Conservation (phyloP, 202 grass and related monocot genomes). For the Schoenoplectus tabernaemontani region DNA sequence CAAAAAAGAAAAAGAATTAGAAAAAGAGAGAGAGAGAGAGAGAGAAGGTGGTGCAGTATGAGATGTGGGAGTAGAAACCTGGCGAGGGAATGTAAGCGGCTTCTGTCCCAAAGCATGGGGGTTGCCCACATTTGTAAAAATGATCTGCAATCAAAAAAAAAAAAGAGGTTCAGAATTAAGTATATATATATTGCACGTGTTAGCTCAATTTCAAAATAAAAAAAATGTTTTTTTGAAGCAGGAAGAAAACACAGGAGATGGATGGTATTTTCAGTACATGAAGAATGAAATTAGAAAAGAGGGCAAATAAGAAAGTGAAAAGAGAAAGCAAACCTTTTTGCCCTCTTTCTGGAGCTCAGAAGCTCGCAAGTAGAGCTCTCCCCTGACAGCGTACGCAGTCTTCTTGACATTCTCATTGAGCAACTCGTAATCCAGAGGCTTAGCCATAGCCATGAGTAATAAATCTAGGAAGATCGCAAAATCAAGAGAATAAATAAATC, state of each 20-base stretch:
- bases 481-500: background rate
- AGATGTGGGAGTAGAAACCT: conserved; percentile 25
- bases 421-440: conserved; percentile 74
- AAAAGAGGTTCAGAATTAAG: too few relatives aligned
- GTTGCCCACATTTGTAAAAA: conserved; percentile 99
- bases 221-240: background rate
- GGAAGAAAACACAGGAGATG: background rate
- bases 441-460: conserved; percentile 37
- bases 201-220: background rate
- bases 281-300: background rate
- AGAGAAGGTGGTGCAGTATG: background rate
- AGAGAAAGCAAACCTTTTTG: conserved; percentile 38
- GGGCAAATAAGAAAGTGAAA: background rate
- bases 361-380: conserved; percentile 90
- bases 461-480: background rate
- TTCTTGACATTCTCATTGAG: conserved; percentile 97
- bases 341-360: conserved; percentile 97
- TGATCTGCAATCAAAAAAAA: conserved; percentile 50
- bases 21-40: background rate
- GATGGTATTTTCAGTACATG: background rate
- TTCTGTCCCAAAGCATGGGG: conserved; percentile 96
- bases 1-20: background rate
- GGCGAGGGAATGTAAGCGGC: conserved; percentile 83
- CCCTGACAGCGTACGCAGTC: conserved; percentile 82
- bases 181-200: background rate